A percentile compares a stretch with the other conserved stretches of the same genome.
Evolutionary conservation across 495 filamentous ascomycete genomes (phyloP).

Genomic region (Xylaria acuta): DNA sequence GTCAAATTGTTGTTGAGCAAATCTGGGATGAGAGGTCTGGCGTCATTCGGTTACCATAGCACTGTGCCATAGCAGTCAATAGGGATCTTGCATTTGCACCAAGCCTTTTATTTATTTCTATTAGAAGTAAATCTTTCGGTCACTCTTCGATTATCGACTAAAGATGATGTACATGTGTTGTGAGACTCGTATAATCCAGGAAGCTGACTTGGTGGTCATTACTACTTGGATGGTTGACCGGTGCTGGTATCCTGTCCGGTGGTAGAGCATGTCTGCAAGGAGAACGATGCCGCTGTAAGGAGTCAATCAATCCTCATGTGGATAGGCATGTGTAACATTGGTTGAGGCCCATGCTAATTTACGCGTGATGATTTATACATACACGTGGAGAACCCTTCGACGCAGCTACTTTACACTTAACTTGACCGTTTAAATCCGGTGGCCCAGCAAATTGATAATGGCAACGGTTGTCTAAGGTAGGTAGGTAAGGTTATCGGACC

Average conservation of each 20-base stretch:
- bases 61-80: constrained; percentile 46
- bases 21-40: constrained; percentile 46
- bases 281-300: neutral
- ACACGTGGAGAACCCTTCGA: neutral
- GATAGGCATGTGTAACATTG: neutral
- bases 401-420: neutral
- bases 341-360: neutral
- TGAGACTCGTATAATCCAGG: neutral
- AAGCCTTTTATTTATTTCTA: constrained; percentile 4
- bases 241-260: neutral
- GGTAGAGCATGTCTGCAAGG: neutral
- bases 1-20: constrained; percentile 37
- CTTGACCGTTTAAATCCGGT: neutral
- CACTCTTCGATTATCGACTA: neutral
- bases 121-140: neutral
- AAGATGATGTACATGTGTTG: neutral
- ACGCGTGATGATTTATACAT: neutral
- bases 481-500: no score
- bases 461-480: neutral
- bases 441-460: neutral
- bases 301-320: neutral
- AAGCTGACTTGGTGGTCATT: neutral
- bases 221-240: neutral
- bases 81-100: constrained; percentile 46
- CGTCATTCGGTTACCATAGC: constrained; percentile 47